Conservation (phyloP, 108 stramenopile genomes). For the Nannochloropsis gaditana region DNA sequence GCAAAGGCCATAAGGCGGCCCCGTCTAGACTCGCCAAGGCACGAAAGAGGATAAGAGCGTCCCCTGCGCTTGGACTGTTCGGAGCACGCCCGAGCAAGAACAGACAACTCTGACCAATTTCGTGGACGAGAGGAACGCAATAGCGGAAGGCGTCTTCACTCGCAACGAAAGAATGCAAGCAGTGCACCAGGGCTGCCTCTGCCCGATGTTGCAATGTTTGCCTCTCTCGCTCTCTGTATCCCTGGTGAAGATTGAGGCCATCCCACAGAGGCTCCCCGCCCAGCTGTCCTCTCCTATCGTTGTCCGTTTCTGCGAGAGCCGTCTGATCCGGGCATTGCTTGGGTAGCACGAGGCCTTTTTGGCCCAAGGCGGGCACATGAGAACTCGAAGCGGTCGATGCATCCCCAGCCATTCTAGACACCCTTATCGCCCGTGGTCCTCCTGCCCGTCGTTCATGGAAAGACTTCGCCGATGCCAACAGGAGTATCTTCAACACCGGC, state of each 20-base stretch:
- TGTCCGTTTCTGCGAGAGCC: no score
- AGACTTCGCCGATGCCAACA: neutral
- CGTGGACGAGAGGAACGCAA: conserved; percentile 15
- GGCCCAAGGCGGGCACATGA: neutral
- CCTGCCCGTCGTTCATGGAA: neutral
- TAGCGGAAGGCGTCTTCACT: neutral
- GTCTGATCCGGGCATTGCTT: no score
- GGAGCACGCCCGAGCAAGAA: neutral
- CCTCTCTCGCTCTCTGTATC: neutral
- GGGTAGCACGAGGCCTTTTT: neutral
- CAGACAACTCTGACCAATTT: neutral
- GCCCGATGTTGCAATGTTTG: neutral
- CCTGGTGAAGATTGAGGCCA: neutral
- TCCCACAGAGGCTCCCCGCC: neutral
- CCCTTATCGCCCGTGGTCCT: neutral
- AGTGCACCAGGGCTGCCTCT: neutral
- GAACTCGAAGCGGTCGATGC: neutral
- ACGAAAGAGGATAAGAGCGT: neutral
- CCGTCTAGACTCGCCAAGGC: neutral
- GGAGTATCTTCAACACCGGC: conserved; percentile 5
- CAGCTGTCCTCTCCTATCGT: neutral
- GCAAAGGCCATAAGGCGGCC: neutral
- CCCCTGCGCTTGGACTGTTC: neutral
- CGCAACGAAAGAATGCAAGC: neutral
- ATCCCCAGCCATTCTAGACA: neutral